Evolutionary conservation across 192 early-diverging fungal species (phyloP).

Genomic region (Coemansia sp.): DNA sequence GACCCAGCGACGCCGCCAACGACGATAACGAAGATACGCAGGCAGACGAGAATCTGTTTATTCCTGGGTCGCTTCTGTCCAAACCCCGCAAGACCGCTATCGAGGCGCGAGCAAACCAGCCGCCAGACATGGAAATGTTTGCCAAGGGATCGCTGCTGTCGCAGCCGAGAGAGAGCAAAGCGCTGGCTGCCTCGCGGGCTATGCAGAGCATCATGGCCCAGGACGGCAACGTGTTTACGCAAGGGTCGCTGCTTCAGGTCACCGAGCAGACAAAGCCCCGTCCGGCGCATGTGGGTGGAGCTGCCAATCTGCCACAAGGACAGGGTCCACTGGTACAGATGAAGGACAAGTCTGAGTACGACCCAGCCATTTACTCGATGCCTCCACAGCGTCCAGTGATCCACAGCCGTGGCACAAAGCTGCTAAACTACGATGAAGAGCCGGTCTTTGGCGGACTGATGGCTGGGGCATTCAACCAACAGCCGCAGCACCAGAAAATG

Average conservation of each 20-base stretch:
- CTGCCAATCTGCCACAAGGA: slow-evolving; percentile 11
- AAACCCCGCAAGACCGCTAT: slow-evolving; percentile 30
- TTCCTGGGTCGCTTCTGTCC: slow-evolving; percentile 48
- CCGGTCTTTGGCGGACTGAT: slow-evolving; percentile 15
- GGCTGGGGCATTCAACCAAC: slow-evolving; percentile 2
- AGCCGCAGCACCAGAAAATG: slow-evolving; percentile 4
- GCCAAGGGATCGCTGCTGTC: slow-evolving; percentile 49
- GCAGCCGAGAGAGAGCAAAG: slow-evolving; percentile 52
- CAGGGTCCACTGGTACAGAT: slow-evolving; percentile 43
- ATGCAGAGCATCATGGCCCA: slow-evolving; percentile 51
- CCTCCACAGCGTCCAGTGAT: neutral
- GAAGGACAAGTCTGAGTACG: slow-evolving; percentile 2
- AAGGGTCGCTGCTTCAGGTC: slow-evolving; percentile 44
- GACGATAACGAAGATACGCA: slow-evolving; percentile 14
- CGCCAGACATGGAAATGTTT: slow-evolving; percentile 34
- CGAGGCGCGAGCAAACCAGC: slow-evolving; percentile 21
- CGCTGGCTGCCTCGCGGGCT: slow-evolving; percentile 48
- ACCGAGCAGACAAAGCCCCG: slow-evolving; percentile 38
- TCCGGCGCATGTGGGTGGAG: slow-evolving; percentile 41
- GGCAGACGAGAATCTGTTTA: slow-evolving; percentile 20
- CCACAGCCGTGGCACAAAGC: neutral
- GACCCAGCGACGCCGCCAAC: neutral
- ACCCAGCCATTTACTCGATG: neutral
- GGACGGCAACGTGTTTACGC: slow-evolving; percentile 49
- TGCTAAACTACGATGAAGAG: neutral